Percentiles rank a stretch among this genome's conserved stretches.
Conservation (phyloP, 441 rosid genomes). For the Bocquillonia castaneifolia region DNA sequence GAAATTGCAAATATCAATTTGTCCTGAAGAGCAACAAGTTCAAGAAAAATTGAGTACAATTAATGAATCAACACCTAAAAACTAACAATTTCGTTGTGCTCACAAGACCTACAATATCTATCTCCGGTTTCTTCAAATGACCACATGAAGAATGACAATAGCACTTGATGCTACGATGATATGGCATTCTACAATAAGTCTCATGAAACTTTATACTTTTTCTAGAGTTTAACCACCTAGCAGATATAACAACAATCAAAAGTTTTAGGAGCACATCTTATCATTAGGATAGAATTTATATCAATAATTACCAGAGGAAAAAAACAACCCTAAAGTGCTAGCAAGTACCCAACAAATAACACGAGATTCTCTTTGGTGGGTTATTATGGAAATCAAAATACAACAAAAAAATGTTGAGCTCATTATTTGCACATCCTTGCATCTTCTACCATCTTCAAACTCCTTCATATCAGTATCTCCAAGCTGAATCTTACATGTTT, state of each 20-base stretch:
- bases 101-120: neutral
- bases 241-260: neutral
- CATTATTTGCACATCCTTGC: slow-evolving; percentile 1
- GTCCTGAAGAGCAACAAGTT: neutral
- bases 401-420: neutral
- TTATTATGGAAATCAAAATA: too few relatives aligned
- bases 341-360: neutral
- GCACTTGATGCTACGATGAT: neutral
- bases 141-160: neutral
- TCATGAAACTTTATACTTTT: neutral
- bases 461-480: neutral
- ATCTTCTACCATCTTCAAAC: neutral
- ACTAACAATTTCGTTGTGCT: too few relatives aligned
- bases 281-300: neutral
- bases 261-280: neutral
- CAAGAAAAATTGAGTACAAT: neutral
- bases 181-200: neutral
- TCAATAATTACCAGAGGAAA: neutral
- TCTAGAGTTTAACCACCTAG: neutral
- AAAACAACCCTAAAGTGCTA: neutral
- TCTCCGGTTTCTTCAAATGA: neutral
- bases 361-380: neutral
- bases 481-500: neutral
- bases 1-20: neutral
- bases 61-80: neutral